Base-by-base conservation (phyloP, 495 filamentous ascomycete genomes). In the Hyaloscypha bicolor region DNA sequence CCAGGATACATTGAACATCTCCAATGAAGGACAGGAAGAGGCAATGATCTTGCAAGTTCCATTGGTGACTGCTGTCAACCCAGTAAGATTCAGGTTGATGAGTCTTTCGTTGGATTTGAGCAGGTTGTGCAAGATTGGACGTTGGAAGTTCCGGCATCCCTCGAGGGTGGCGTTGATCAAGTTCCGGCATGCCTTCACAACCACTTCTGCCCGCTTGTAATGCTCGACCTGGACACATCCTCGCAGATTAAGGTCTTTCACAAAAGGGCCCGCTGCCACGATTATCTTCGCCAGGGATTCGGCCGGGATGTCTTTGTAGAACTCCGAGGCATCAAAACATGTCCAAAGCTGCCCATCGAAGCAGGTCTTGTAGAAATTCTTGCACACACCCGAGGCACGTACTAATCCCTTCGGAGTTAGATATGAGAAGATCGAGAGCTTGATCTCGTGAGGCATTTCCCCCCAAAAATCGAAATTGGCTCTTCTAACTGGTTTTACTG, bases 271-370 rank as follows among this genome's bases (percentile, higher is more conserved):
- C 5, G 93, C 93, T 3, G 87, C 81, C 0, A 87, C 88, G 73
- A 98, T 92, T 63, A 99, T 91, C 75, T 91, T 93, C 53, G 92
- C 86, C 14, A 99, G 79, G 9, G 91, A 89, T 64, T 90, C 88
- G 9, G 91, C 91, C 0, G 95, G 88, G 64, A 99, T 97, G 51
- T 91, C 86, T 57, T 83, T 84, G 74, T 99, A 99, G 76, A 93
- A 98, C 35, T 90, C 87, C 0, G 94, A 87, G 0, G 93, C 90
- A 74, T 98, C 93, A 52, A 98, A 83, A 56, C 83, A 85, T 0
- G 85, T 86, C 95, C 95, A 99, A 21, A 99, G 79, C 77, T 99
- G 95, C 9, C 95, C 95, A 76, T 99, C 95, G 69, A 93, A 97
- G 79, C 94, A 97, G 81, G 93, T 90, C 37, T 84, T 79, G 76